Evolutionary conservation across 2,329 filamentous ascomycete genomes (phyloP), one percentile per base, ranked within the genome.

Genomic region (Hymenotorrendiella dingleyae): DNA sequence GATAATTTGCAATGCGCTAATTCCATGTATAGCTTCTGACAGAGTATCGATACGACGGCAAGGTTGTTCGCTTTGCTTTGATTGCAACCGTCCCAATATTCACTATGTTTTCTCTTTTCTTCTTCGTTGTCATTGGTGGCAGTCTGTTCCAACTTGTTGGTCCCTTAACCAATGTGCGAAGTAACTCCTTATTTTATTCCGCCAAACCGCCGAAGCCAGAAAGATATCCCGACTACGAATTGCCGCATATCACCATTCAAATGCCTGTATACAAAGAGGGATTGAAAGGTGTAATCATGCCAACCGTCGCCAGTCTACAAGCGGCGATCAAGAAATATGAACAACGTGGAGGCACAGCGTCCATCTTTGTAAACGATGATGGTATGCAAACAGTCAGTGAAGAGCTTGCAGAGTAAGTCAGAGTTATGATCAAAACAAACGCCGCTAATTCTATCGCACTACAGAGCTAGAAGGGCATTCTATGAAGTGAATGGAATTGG

Each of bases 281-380:
- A 4, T 53, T 71, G 11, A 59, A 55, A 26, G 47, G 47, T 22
- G 69, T 75, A 55, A 78, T 80, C 51, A 67, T 67, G 23, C 76
- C 76, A 0, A 79, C 75, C 0, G 67, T 79, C 36, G 66, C 69
- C n/a, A 76, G 72, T n/a, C 61, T 79, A 32, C 74, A 75, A 54
- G 68, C 68, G 14, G 75, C 75, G 14, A 78, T 79, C 45, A 71
- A 71, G 27, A 72, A 74, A 16, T 80, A 79, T 49, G 75, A 78
- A 52, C 62, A 71, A 53, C 70, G 73, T 54, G 80, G 80, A 16
- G 80, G 80, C 9, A 75, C 78, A 1, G 80, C 80, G 23, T 80
- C 74, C 54, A 80, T 84, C 48, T 81, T 82, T 54, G 64, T 84
- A 56, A 84, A 84, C 50, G 80, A 84, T 45, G 80, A 84, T 49